These are phyloP conservation scores for Pistacia vera DNA, from an alignment of 345 rosid species.

Conservation along the genomic window DNA sequence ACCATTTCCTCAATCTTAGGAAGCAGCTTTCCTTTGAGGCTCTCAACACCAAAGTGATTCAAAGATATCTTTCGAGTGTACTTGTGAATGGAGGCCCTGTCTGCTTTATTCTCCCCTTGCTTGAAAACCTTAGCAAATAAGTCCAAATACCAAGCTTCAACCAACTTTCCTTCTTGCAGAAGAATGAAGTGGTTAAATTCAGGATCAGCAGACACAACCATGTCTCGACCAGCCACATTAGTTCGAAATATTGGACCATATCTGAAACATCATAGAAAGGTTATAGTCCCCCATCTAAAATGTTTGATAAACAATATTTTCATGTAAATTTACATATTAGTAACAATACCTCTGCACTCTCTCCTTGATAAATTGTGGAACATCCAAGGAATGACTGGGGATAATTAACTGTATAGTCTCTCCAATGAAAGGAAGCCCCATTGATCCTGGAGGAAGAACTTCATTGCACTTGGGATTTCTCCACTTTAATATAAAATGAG, in stretches of 20 bases:
- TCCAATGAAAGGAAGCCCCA: constrained; percentile 32
- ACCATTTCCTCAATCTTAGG: constrained; percentile 15
- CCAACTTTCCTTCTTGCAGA: constrained; percentile 28
- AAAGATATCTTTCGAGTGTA: constrained; percentile 14
- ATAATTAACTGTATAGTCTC: constrained; percentile 25
- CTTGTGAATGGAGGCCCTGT: constrained; percentile 22
- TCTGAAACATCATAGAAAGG: constrained; percentile 9
- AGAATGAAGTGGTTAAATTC: constrained; percentile 30
- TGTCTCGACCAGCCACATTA: constrained; percentile 27
- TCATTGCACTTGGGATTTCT: constrained; percentile 22
- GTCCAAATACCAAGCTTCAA: constrained; percentile 30
- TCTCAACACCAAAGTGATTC: constrained; percentile 26
- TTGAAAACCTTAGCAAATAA: constrained; percentile 21
- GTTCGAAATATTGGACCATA: constrained; percentile 35
- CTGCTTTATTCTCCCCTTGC: neutral
- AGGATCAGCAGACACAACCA: constrained; percentile 35
- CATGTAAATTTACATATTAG: too few species aligned
- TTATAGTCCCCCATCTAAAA: too few species aligned
- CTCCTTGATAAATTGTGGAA: constrained; percentile 25
- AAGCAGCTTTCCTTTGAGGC: constrained; percentile 25
- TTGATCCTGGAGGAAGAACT: constrained; percentile 29
- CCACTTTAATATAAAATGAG: constrained; percentile 19
- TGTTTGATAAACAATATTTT: neutral
- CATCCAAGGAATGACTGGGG: constrained; percentile 23
- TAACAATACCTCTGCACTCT: constrained; percentile 16